Base-by-base conservation (phyloP, 2,329 filamentous ascomycete species). In the Trichoderma citrinoviride region DNA sequence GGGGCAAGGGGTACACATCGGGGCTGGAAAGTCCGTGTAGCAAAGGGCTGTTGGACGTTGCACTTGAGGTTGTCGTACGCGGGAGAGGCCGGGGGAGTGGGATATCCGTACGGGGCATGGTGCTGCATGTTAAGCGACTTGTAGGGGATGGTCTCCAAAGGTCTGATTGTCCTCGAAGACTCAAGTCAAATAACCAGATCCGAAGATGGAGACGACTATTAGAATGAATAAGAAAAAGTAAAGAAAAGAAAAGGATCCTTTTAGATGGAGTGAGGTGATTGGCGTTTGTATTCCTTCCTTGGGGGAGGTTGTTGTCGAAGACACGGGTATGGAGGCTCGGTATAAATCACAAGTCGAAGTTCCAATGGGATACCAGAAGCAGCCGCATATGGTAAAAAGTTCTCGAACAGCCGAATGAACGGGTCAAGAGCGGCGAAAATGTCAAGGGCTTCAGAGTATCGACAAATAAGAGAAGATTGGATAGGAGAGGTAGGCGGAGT, bases 1-100 rank as follows among this genome's bases (percentile, higher is more conserved):
- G 93, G 92, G 64, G 86, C 79, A 72, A 85, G 80, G 67, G 86
- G 87, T 62, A 83, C 78, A 72, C 79, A 85, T 71, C 79, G 79
- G 57, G 80, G 73, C 67, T 78, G 79, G 69, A 77, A 81, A 66
- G 76, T 75, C 66, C 78, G 77, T 19, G 75, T 68, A 43, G 73
- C 73, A 67, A 75, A 77, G 33, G 70, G 68, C 63, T 68, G 76
- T 61, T 73, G 78, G 68, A 77, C 76, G 60, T 75, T 73, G 71
- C 77, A 81, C 75, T 82, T 82, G 69, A 74, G 73, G 67, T 80
- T 77, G 73, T 84, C 81, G 78, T 84, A 82, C 66, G 79, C 77
- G 66, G 84, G 84, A 68, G 84, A 86, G 66, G 83, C 81, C 73
- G 84, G 84, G 70, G 84, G 84, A 69, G 83, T 85, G 71, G 82